phyloP scores from a whole-genome alignment of 371 early-diverging fungal genomes.

The Umbelopsis sp. region DNA sequence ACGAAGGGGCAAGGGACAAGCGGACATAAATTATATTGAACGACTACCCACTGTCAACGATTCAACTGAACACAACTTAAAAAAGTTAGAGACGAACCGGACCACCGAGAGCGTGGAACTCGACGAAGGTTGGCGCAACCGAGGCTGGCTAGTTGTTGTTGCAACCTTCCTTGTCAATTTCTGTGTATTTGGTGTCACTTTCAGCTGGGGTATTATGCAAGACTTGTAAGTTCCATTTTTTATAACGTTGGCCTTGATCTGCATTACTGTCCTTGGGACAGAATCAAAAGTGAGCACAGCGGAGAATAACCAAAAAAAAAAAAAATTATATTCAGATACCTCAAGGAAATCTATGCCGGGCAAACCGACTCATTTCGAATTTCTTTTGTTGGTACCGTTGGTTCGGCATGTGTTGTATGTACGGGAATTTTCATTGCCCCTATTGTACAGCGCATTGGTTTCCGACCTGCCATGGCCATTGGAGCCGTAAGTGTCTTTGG shows the following conservation, averaged over 20 bases:
- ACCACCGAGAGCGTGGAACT: background rate
- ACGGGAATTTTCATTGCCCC: slow-evolving; percentile 66
- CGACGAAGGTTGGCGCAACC: slow-evolving; percentile 40
- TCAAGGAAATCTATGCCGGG: slow-evolving; percentile 38
- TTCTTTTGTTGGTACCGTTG: slow-evolving; percentile 61
- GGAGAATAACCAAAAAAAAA: background rate
- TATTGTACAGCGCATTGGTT: slow-evolving; percentile 59
- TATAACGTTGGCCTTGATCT: too few relatives aligned
- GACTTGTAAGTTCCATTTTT: slow-evolving; percentile 35
- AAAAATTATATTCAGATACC: slow-evolving; percentile 23
- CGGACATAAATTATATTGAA: background rate
- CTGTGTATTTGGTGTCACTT: slow-evolving; percentile 55
- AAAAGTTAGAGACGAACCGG: background rate
- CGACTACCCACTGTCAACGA: background rate
- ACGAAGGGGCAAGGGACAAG: background rate
- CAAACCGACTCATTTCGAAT: slow-evolving; percentile 39
- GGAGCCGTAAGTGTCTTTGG: slow-evolving; percentile 40
- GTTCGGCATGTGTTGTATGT: slow-evolving; percentile 45
- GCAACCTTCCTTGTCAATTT: slow-evolving; percentile 63
- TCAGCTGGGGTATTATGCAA: slow-evolving; percentile 62
- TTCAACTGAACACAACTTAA: background rate
- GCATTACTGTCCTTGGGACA: too few relatives aligned
- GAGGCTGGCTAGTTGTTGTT: slow-evolving; percentile 52
- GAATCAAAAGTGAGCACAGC: too few relatives aligned
- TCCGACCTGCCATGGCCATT: slow-evolving; percentile 57